Percentiles rank a stretch among this genome's conserved stretches.
phyloP scores from a whole-genome alignment of 441 rosid genomes.

The Melastoma candidum region DNA sequence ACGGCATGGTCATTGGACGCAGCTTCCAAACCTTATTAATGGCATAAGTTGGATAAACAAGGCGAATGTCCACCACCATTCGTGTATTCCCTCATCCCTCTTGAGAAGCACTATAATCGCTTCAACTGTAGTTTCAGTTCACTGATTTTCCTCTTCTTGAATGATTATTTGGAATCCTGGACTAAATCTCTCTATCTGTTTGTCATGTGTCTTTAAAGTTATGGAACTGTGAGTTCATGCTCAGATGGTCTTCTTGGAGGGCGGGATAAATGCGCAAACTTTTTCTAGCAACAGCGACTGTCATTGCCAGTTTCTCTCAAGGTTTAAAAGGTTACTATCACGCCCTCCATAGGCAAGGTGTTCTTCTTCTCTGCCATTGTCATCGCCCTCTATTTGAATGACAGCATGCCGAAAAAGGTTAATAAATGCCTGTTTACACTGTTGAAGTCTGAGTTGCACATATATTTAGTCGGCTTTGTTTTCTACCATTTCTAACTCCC shows the following conservation, averaged over 20 bases:
- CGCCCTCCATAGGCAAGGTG: too few relatives aligned
- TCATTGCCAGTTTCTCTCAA: too few relatives aligned
- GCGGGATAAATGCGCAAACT: slow-evolving; percentile 37
- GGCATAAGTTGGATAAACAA: slow-evolving; percentile 99
- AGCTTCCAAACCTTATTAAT: slow-evolving; percentile 98
- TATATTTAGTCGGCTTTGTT: too few relatives aligned
- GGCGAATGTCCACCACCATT: slow-evolving; percentile 99
- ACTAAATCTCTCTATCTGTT: too few relatives aligned
- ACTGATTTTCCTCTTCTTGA: too few relatives aligned
- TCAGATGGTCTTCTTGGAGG: slow-evolving; percentile 99
- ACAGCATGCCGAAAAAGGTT: slow-evolving; percentile 94
- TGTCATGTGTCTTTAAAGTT: slow-evolving; percentile 34
- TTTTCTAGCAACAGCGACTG: background rate
- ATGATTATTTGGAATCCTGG: too few relatives aligned
- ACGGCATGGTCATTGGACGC: slow-evolving; percentile 98
- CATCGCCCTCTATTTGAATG: slow-evolving; percentile 16
- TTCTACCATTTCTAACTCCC: background rate
- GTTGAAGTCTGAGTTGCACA: background rate
- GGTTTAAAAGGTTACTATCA: too few relatives aligned
- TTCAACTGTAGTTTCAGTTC: background rate
- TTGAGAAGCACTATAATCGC: background rate
- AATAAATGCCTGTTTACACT: background rate
- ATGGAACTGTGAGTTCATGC: slow-evolving; percentile 98
- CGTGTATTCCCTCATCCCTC: slow-evolving; percentile 44
- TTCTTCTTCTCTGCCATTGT: too few relatives aligned